These are phyloP conservation scores for Synchytrium microbalum DNA, from an alignment of 371 early-diverging fungal genomes.

Conservation along the genomic window DNA sequence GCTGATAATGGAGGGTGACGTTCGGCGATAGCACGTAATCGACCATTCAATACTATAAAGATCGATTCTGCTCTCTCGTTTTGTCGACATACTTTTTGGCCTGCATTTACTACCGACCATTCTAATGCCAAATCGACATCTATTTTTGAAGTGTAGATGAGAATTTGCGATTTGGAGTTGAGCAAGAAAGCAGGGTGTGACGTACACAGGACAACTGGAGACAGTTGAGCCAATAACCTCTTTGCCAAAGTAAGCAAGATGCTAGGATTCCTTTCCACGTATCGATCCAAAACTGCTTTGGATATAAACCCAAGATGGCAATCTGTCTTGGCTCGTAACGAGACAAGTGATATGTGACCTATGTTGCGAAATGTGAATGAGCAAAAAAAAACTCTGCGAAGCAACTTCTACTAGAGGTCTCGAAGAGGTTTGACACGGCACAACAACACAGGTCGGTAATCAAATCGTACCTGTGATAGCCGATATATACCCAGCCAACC, in stretches of 20 bases:
- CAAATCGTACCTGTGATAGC: conserved; percentile 61
- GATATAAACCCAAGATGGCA: conserved; percentile 80
- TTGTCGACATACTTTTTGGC: conserved; percentile 83
- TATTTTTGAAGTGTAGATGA: conserved; percentile 49
- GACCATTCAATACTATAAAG: conserved; percentile 88
- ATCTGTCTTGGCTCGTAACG: conserved; percentile 71
- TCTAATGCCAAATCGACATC: conserved; percentile 93
- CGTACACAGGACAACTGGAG: conserved; percentile 49
- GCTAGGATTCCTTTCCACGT: conserved; percentile 74
- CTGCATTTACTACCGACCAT: conserved; percentile 89
- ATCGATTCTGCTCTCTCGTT: conserved; percentile 80
- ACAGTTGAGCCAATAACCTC: conserved; percentile 69
- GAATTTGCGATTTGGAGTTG: background rate
- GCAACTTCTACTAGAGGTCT: background rate
- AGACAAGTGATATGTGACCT: conserved; percentile 78
- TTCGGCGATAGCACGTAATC: conserved; percentile 67
- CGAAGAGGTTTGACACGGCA: background rate
- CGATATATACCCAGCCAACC: conserved; percentile 84
- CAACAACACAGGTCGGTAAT: background rate
- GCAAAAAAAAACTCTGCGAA: background rate
- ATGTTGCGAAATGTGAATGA: background rate
- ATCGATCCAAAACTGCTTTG: conserved; percentile 68
- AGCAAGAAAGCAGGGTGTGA: background rate
- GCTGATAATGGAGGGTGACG: background rate
- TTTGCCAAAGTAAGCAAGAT: conserved; percentile 81